These are phyloP conservation scores for Polyrhizophydium stewartii DNA, from an alignment of 371 early-diverging fungal genomes.

Conservation along the genomic window DNA sequence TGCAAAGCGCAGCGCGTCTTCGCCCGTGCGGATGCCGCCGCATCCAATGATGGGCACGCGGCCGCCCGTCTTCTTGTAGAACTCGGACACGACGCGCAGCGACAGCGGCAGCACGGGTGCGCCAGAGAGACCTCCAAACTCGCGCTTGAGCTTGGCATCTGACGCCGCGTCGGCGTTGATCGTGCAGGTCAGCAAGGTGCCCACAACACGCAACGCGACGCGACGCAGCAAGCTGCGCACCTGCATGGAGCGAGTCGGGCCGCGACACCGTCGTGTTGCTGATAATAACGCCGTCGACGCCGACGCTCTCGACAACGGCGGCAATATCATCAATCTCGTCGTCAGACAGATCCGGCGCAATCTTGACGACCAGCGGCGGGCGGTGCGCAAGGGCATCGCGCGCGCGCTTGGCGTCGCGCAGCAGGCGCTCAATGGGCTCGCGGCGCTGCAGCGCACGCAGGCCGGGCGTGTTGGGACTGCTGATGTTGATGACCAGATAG, in stretches of 20 bases:
- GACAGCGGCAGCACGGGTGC: constrained; percentile 63
- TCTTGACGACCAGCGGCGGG: constrained; percentile 78
- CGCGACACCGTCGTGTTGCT: constrained; percentile 77
- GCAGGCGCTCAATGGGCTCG: constrained; percentile 57
- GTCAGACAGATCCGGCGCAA: constrained; percentile 72
- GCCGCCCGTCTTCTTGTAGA: constrained; percentile 67
- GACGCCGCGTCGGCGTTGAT: not conserved
- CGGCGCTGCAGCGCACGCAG: constrained; percentile 62
- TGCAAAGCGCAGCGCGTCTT: constrained; percentile 69
- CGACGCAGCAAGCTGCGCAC: constrained; percentile 21
- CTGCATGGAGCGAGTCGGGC: constrained; percentile 49
- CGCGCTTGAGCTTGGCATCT: constrained; percentile 30
- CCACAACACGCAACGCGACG: not conserved
- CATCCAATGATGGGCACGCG: constrained; percentile 74
- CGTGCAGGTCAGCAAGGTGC: not conserved
- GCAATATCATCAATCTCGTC: constrained; percentile 71
- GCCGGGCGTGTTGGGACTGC: constrained; percentile 79
- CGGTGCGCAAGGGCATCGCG: constrained; percentile 11
- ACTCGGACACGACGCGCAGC: constrained; percentile 52
- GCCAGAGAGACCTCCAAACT: constrained; percentile 80
- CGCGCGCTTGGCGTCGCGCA: constrained; percentile 49
- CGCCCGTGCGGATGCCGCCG: constrained; percentile 71
- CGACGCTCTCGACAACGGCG: constrained; percentile 52
- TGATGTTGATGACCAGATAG: constrained; percentile 79
- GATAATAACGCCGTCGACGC: constrained; percentile 78